Conservation (phyloP, 108 stramenopile genomes). For the Conticribra weissflogii region DNA sequence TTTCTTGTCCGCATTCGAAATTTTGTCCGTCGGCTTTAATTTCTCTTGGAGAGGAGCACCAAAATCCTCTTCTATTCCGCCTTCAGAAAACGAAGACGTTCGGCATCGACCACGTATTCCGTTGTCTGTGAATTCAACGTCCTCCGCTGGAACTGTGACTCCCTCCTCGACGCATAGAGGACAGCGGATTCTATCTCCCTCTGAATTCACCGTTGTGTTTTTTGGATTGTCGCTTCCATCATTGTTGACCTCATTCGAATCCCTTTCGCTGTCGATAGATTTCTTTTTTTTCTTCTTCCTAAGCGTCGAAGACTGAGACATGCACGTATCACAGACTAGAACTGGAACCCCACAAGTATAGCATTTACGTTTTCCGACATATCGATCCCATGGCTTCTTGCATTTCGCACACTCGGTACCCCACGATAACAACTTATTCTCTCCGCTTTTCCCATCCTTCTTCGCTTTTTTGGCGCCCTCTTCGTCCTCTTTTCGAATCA, state of each 20-base stretch:
- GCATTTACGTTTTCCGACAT: conserved; percentile 92
- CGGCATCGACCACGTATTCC: conserved; percentile 61
- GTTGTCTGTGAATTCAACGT: conserved; percentile 87
- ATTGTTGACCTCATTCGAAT: neutral
- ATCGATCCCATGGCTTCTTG: conserved; percentile 84
- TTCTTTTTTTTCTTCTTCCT: conserved; percentile 43
- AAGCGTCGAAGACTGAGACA: conserved; percentile 51
- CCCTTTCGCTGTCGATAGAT: neutral
- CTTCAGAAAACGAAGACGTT: conserved; percentile 35
- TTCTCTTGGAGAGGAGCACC: neutral
- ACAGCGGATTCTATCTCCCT: conserved; percentile 62
- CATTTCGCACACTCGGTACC: conserved; percentile 65
- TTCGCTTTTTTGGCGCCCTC: conserved; percentile 23
- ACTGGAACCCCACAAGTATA: conserved; percentile 90
- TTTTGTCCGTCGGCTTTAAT: conserved; percentile 1
- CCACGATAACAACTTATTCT: conserved; percentile 39
- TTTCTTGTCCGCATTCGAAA: neutral
- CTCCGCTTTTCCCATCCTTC: conserved; percentile 17
- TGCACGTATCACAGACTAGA: conserved; percentile 82
- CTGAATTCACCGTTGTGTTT: conserved; percentile 16
- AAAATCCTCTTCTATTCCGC: conserved; percentile 5
- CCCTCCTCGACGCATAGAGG: conserved; percentile 84
- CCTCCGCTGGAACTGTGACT: conserved; percentile 76
- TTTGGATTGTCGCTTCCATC: conserved; percentile 6
- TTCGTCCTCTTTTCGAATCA: conserved; percentile 57